Evolutionary conservation across 495 filamentous ascomycete genomes (phyloP).

Genomic region (Podospora comata): DNA sequence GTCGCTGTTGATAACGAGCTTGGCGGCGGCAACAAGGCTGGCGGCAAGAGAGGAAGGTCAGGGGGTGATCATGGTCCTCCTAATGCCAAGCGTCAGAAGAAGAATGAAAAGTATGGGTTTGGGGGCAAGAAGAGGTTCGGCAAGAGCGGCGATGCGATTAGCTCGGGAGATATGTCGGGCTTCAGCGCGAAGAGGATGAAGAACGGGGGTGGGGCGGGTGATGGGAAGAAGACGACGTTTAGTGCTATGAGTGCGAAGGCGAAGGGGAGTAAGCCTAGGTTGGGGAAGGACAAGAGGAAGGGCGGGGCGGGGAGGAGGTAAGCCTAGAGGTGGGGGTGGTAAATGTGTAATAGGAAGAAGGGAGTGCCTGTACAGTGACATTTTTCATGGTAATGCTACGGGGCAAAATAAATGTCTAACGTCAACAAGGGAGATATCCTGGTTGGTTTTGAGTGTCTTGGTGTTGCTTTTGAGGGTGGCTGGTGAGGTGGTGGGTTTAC

Average conservation of each 20-base stretch:
- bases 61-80: constrained; percentile 38
- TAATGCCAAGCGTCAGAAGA: constrained; percentile 79
- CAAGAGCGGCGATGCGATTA: constrained; percentile 84
- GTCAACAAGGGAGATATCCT: background rate
- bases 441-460: background rate
- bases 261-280: constrained; percentile 20
- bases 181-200: constrained; percentile 89
- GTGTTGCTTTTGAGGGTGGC: background rate
- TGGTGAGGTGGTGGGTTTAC: too few species aligned
- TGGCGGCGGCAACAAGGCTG: constrained; percentile 40
- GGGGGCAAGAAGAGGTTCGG: constrained; percentile 87
- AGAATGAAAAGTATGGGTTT: constrained; percentile 87
- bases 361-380: too few species aligned
- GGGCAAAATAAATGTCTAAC: background rate
- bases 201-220: constrained; percentile 29
- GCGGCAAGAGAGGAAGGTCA: constrained; percentile 41
- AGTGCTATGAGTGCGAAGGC: constrained; percentile 9
- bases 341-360: too few species aligned
- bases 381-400: background rate
- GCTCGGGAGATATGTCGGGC: constrained; percentile 69
- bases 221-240: constrained; percentile 19
- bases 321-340: background rate
- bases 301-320: constrained; percentile 24
- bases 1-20: constrained; percentile 82
- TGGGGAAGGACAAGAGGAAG: constrained; percentile 44